Evolutionary conservation across 2,329 filamentous ascomycete genomes (phyloP).

Genomic region (Aphanoascus verrucosus): DNA sequence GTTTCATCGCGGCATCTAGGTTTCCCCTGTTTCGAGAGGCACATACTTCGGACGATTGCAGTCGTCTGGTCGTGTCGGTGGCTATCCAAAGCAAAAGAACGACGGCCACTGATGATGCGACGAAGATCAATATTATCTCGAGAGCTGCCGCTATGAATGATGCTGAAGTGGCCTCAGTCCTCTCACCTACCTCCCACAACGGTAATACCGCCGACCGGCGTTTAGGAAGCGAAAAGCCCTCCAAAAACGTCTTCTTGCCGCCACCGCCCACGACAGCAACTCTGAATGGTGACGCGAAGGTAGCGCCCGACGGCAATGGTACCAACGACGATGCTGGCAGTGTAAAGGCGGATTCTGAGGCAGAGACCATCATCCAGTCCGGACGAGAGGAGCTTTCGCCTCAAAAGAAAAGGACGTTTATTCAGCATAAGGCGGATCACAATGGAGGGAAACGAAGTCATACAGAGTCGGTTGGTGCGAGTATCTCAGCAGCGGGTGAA

Average conservation of each 20-base stretch:
- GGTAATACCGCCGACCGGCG: constrained; percentile 3
- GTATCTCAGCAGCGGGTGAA: constrained; percentile 18
- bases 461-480: constrained; percentile 15
- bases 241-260: constrained; percentile 5
- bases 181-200: constrained; percentile 10
- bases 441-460: constrained; percentile 21
- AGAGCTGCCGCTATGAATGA: constrained; percentile 40
- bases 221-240: constrained; percentile 4
- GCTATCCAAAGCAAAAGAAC: constrained; percentile 20
- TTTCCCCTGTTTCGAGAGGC: neutral
- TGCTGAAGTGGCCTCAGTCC: constrained; percentile 32
- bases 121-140: constrained; percentile 30
- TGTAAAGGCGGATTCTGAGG: constrained; percentile 39
- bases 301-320: neutral
- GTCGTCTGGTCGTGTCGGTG: constrained; percentile 6
- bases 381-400: constrained; percentile 37
- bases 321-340: constrained; percentile 25
- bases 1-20: constrained; percentile 2
- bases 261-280: neutral
- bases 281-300: constrained; percentile 3
- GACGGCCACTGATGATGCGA: constrained; percentile 38
- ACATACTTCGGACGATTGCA: constrained; percentile 8
- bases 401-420: constrained; percentile 37
- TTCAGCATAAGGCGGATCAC: constrained; percentile 23
- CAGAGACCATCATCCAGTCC: constrained; percentile 41